Evolutionary conservation across 352 stramenopile genomes (phyloP).

Genomic region (Globisporangium echinulatum): DNA sequence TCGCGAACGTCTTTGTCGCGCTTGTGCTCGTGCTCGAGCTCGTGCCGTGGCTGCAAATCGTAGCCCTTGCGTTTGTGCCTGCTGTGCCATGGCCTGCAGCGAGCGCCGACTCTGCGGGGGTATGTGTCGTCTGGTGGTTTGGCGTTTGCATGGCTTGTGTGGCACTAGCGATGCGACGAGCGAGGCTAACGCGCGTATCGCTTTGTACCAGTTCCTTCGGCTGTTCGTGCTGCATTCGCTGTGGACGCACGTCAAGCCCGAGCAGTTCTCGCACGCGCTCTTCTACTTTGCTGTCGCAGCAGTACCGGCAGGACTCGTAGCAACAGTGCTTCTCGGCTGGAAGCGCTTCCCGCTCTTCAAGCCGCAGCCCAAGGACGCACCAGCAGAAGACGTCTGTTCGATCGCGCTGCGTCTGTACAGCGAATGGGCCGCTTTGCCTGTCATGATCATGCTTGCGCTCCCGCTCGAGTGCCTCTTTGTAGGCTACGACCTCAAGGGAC

Average conservation of each 20-base stretch:
- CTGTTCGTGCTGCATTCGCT: conserved; percentile 38
- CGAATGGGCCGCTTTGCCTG: conserved; percentile 35
- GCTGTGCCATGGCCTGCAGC: conserved; percentile 39
- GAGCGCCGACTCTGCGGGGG: conserved; percentile 24
- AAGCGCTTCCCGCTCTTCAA: conserved; percentile 66
- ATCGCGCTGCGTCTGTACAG: conserved; percentile 46
- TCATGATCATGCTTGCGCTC: conserved; percentile 41
- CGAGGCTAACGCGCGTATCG: background rate
- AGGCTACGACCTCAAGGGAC: conserved; percentile 22
- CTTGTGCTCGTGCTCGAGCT: conserved; percentile 33
- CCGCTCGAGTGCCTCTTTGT: conserved; percentile 47
- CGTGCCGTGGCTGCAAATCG: conserved; percentile 38
- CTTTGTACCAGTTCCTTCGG: conserved; percentile 19
- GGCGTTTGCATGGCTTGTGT: background rate
- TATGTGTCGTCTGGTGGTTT: conserved; percentile 1
- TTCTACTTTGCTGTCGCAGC: conserved; percentile 39
- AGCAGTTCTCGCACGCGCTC: conserved; percentile 21
- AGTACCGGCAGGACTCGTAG: conserved; percentile 26
- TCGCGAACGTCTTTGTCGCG: conserved; percentile 29
- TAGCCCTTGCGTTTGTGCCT: conserved; percentile 42
- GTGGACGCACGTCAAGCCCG: conserved; percentile 35
- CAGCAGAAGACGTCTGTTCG: conserved; percentile 42
- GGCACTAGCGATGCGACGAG: background rate
- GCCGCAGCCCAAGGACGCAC: conserved; percentile 34
- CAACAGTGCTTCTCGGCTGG: conserved; percentile 25